Evolutionary conservation across 164 flowering plant genomes (phyloP).

Genomic region (Annona squamosa): DNA sequence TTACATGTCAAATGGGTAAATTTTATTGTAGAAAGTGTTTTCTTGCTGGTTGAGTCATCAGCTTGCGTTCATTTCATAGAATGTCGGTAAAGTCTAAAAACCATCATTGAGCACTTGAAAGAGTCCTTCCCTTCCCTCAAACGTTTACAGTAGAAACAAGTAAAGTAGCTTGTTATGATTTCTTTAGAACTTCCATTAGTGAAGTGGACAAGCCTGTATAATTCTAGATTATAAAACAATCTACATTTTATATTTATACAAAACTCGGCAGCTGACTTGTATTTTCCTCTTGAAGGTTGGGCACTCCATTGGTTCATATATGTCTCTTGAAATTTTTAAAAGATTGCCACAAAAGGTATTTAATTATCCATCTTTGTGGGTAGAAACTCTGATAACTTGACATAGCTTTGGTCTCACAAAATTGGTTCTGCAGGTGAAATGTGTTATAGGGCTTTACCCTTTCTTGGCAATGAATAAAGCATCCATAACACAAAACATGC

Average conservation of each 20-base stretch:
- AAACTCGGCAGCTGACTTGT: conserved; percentile 3
- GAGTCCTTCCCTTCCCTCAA: no score
- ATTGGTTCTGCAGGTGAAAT: conserved; percentile 46
- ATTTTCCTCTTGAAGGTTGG: conserved; percentile 56
- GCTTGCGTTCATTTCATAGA: no score
- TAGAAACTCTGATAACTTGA: conserved; percentile 1
- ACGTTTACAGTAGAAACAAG: no score
- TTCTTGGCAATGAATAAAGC: conserved; percentile 55
- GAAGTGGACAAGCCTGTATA: no score
- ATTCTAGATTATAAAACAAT: not conserved
- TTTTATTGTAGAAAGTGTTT: no score
- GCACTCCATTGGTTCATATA: conserved; percentile 90
- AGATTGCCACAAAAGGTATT: conserved; percentile 54
- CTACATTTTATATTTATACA: not conserved
- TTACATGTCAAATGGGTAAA: no score
- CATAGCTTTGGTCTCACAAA: not conserved
- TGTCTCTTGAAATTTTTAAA: conserved; percentile 60
- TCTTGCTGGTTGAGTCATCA: no score
- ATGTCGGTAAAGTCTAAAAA: no score
- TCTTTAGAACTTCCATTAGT: no score
- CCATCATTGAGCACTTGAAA: no score
- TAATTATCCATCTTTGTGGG: conserved; percentile 1
- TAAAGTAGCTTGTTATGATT: no score
- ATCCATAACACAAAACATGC: conserved; percentile 43
- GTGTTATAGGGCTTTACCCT: conserved; percentile 70